Evolutionary conservation across 495 filamentous ascomycete genomes (phyloP).

Genomic region (Penicillium argentinense): DNA sequence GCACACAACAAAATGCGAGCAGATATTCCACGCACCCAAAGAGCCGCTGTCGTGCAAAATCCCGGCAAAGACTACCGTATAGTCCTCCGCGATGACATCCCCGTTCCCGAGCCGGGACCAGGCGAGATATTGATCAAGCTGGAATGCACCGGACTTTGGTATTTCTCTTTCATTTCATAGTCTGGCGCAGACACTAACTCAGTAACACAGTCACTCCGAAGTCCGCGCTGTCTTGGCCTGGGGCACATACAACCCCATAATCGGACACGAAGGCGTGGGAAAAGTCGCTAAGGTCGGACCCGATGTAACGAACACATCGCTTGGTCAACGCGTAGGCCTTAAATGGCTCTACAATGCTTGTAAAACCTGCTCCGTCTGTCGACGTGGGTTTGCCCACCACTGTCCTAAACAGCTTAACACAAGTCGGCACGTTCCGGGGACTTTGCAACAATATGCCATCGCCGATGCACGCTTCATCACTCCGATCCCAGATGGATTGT

Average conservation of each 20-base stretch:
- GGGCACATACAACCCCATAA: conserved; percentile 28
- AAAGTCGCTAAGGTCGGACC: conserved; percentile 26
- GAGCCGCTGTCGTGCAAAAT: conserved; percentile 19
- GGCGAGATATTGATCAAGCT: conserved; percentile 24
- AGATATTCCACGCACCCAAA: conserved; percentile 12
- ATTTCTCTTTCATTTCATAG: neutral
- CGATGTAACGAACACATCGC: conserved; percentile 14
- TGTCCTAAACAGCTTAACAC: conserved; percentile 38
- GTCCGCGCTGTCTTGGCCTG: conserved; percentile 23
- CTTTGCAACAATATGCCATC: conserved; percentile 39
- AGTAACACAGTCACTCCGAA: conserved; percentile 26
- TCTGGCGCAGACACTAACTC: no score
- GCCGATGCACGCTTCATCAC: conserved; percentile 31
- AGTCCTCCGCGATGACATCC: conserved; percentile 8
- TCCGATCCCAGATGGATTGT: conserved; percentile 24
- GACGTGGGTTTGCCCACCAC: conserved; percentile 23
- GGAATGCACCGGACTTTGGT: conserved; percentile 24
- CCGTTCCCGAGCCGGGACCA: conserved; percentile 11
- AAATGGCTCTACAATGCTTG: conserved; percentile 43
- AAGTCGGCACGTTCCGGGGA: conserved; percentile 34
- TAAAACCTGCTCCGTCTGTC: conserved; percentile 36
- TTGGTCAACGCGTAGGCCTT: conserved; percentile 34
- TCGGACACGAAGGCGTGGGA: conserved; percentile 41
- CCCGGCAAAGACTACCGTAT: conserved; percentile 17
- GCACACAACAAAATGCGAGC: neutral